phyloP scores from a whole-genome alignment of 1,284 basidiomycete genomes.

The Ceratobasidium sp. region DNA sequence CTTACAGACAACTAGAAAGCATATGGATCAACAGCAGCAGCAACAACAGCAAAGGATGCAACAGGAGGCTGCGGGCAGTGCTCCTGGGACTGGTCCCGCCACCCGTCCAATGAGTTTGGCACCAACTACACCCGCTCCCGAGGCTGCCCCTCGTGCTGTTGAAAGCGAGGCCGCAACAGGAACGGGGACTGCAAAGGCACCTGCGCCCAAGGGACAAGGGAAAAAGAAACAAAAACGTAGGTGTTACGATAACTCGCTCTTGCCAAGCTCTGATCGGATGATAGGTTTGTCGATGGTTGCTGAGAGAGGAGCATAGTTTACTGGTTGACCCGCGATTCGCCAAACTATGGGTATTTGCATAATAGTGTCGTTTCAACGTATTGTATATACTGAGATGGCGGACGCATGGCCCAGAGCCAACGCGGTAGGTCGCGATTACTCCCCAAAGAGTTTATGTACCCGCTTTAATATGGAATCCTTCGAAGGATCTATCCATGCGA shows the following conservation, averaged over 20 bases:
- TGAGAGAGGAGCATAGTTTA: conserved; percentile 25
- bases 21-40: conserved; percentile 39
- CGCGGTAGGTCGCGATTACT: conserved; percentile 60
- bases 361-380: not conserved
- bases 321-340: not conserved
- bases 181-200: conserved; percentile 19
- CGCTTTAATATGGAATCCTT: conserved; percentile 98
- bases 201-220: conserved; percentile 39
- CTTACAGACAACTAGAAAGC: conserved; percentile 82
- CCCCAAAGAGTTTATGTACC: conserved; percentile 96
- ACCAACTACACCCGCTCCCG: conserved; percentile 34
- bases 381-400: not conserved
- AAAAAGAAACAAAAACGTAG: conserved; percentile 42
- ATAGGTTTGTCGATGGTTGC: conserved; percentile 44
- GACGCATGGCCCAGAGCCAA: not conserved
- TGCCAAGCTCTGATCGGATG: not conserved
- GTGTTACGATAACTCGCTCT: not conserved
- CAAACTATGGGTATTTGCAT: not conserved
- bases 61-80: conserved; percentile 13
- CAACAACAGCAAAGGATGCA: conserved; percentile 25
- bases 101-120: conserved; percentile 32
- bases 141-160: conserved; percentile 23
- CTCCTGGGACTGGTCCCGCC: conserved; percentile 11
- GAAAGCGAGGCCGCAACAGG: conserved; percentile 23
- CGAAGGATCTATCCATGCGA: conserved; percentile 77